Conservation (phyloP, 352 stramenopile species). For the Lagenidium sp. region DNA sequence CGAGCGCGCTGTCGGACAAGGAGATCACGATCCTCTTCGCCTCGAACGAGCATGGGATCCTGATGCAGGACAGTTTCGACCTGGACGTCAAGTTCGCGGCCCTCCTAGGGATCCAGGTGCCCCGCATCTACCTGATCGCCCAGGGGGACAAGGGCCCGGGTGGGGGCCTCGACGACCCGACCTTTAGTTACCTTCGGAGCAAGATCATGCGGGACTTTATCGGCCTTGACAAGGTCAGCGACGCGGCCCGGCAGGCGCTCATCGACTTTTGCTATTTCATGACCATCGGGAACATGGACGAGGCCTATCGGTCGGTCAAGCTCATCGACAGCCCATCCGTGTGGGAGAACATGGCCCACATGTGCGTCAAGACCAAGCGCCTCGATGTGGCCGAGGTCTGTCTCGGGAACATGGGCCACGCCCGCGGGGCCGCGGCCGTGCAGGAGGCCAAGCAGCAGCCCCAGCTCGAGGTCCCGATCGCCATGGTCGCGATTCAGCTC, state of each 20-base stretch:
- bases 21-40: conserved; percentile 91
- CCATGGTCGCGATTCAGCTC: conserved; percentile 90
- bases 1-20: conserved; percentile 42
- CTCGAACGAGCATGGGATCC: conserved; percentile 84
- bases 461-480: conserved; percentile 77
- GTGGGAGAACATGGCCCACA: conserved; percentile 95
- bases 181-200: conserved; percentile 44
- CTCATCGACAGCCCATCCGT: conserved; percentile 89
- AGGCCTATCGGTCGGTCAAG: conserved; percentile 90
- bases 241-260: conserved; percentile 75
- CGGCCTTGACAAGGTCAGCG: conserved; percentile 85
- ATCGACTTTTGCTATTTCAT: conserved; percentile 96
- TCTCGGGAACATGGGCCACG: conserved; percentile 92
- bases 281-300: conserved; percentile 93
- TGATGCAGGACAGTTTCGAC: conserved; percentile 90
- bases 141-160: conserved; percentile 33
- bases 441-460: conserved; percentile 56
- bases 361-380: conserved; percentile 94
- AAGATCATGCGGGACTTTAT: conserved; percentile 93
- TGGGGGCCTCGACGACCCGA: conserved; percentile 21
- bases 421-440: conserved; percentile 84
- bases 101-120: conserved; percentile 82
- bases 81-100: conserved; percentile 72
- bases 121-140: conserved; percentile 65
- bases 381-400: conserved; percentile 93